A percentile compares a stretch with the other conserved stretches of the same genome.
phyloP scores from a whole-genome alignment of 805 yeast species.

The Wickerhamiella kurtzmanii region DNA sequence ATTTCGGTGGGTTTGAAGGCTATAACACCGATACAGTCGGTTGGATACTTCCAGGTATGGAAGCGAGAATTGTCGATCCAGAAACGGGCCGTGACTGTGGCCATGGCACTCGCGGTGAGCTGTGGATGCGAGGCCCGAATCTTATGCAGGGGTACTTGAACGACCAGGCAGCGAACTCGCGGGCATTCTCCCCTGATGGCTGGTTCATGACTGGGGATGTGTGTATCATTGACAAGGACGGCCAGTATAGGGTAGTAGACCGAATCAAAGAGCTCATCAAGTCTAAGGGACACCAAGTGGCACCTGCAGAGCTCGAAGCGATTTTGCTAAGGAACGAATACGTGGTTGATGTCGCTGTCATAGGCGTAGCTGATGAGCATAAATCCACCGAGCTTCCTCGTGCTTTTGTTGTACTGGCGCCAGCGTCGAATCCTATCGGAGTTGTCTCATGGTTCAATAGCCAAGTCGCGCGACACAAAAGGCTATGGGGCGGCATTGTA shows the following conservation, averaged over 20 bases:
- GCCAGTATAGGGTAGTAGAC: constrained; percentile 36
- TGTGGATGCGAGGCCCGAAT: constrained; percentile 42
- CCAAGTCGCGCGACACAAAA: constrained; percentile 25
- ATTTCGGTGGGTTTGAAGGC: constrained; percentile 4
- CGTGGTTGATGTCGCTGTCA: constrained; percentile 80
- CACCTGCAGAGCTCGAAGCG: constrained; percentile 87
- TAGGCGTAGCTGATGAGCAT: constrained; percentile 54
- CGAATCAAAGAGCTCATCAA: constrained; percentile 56
- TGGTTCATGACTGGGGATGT: constrained; percentile 50
- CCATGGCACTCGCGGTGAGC: constrained; percentile 36
- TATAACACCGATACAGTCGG: constrained; percentile 21
- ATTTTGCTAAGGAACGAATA: constrained; percentile 56
- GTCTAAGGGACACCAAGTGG: constrained; percentile 66
- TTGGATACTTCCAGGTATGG: constrained; percentile 29
- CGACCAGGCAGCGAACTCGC: constrained; percentile 35
- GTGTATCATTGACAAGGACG: constrained; percentile 28
- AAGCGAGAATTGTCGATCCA: constrained; percentile 32
- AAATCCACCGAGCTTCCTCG: constrained; percentile 53
- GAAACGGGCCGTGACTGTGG: constrained; percentile 30
- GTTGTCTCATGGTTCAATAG: constrained; percentile 22
- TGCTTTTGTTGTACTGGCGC: constrained; percentile 24
- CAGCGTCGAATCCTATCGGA: constrained; percentile 6
- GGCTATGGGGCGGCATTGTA: constrained; percentile 35
- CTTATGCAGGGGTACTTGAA: constrained; percentile 37
- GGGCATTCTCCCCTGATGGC: constrained; percentile 33